These are phyloP conservation scores for Escallonia rubra DNA, from an alignment of 129 eudicot species.

Conservation along the genomic window DNA sequence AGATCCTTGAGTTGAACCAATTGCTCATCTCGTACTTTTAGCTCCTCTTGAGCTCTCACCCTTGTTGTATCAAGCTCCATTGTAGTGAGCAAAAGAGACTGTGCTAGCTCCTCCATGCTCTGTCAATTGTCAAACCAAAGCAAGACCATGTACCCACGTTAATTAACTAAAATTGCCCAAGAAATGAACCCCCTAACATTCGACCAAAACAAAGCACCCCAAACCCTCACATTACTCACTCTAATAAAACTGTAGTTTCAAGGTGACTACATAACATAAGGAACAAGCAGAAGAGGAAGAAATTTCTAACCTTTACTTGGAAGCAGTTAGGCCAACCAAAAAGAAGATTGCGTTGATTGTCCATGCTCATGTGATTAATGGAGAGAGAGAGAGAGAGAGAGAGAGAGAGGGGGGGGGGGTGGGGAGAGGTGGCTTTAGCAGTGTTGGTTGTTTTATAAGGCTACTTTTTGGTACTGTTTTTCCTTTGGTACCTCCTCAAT, in stretches of 20 bases:
- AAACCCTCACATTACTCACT: no score
- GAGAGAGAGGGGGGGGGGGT: slow-evolving; percentile 13
- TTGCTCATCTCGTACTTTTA: slow-evolving; percentile 49
- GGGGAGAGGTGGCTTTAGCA: slow-evolving; percentile 3
- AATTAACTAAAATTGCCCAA: neutral
- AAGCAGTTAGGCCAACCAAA: slow-evolving; percentile 50
- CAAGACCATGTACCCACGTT: neutral
- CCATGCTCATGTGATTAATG: slow-evolving; percentile 25
- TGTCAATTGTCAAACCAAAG: slow-evolving; percentile 13
- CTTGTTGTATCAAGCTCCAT: slow-evolving; percentile 71
- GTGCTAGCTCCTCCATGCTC: slow-evolving; percentile 57
- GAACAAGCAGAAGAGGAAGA: neutral
- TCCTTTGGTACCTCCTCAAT: neutral
- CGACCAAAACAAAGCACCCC: no score
- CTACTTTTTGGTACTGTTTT: slow-evolving; percentile 6
- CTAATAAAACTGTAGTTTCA: neutral
- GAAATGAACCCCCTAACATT: no score
- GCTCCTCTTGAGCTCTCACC: slow-evolving; percentile 61
- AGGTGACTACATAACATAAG: neutral
- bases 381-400: slow-evolving; percentile 12
- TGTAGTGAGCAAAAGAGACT: slow-evolving; percentile 45
- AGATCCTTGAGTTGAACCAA: slow-evolving; percentile 44
- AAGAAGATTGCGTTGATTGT: slow-evolving; percentile 36
- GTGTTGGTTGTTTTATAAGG: slow-evolving; percentile 17
- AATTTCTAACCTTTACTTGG: slow-evolving; percentile 42